Conservation (phyloP, 1,284 basidiomycete genomes). For the Rhodotorula sp. region DNA sequence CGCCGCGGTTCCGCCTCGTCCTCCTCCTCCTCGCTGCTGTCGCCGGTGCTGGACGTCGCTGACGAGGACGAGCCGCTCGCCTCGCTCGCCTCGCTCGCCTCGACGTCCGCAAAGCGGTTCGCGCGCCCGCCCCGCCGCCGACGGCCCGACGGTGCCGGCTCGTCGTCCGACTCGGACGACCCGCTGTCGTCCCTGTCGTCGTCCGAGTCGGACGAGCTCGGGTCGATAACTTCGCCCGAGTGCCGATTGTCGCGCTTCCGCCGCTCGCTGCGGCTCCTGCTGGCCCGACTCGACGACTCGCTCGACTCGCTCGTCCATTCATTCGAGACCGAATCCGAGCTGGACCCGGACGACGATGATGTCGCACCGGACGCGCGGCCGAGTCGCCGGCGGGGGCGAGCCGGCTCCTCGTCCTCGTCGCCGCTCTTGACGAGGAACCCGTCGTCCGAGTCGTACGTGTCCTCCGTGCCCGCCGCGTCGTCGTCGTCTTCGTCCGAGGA, state of each 20-base stretch:
- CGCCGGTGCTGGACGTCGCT: too few relatives aligned
- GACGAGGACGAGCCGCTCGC: too few relatives aligned
- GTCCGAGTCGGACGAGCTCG: background rate
- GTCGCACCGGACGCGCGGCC: background rate
- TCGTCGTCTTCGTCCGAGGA: background rate
- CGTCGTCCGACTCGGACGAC: too few relatives aligned
- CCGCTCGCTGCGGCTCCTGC: too few relatives aligned
- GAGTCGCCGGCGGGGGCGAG: background rate
- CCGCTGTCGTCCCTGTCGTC: background rate
- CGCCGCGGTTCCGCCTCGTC: too few relatives aligned
- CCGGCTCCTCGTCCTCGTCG: conserved; percentile 3
- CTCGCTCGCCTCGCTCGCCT: too few relatives aligned
- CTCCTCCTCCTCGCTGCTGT: too few relatives aligned
- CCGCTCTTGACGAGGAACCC: conserved; percentile 6
- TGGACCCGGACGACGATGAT: background rate
- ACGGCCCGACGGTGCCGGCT: too few relatives aligned
- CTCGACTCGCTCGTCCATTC: background rate
- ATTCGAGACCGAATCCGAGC: background rate
- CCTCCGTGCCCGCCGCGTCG: background rate
- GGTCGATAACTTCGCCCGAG: background rate
- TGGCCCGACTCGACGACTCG: background rate
- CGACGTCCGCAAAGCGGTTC: too few relatives aligned
- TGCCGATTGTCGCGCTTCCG: background rate
- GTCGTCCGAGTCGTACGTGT: conserved; percentile 7
- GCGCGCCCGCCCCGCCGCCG: too few relatives aligned